phyloP scores from a whole-genome alignment of 177 flowering plant genomes.

The Vitis hybrid region DNA sequence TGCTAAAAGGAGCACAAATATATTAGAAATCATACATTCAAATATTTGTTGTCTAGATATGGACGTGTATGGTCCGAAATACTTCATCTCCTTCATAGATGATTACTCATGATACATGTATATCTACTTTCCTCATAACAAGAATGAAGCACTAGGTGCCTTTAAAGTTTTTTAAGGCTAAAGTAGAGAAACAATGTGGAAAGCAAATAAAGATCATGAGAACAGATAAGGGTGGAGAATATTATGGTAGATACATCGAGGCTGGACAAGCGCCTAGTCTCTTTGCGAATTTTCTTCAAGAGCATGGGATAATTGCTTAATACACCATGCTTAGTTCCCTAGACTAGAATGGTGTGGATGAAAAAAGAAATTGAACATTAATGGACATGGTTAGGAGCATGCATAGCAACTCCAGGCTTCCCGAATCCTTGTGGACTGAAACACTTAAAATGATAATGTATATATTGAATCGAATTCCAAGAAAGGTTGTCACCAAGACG shows the following conservation, averaged over 20 bases:
- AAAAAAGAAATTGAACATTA: accelerated
- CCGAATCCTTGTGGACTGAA: accelerated
- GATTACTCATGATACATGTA: no score
- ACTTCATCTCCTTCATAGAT: no score
- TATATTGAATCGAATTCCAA: no score
- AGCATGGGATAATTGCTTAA: accelerated
- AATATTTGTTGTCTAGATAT: accelerated
- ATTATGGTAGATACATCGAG: no score
- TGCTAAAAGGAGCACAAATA: accelerated
- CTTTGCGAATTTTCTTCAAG: no score
- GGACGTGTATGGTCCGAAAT: no score
- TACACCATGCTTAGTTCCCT: accelerated
- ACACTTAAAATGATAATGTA: accelerated
- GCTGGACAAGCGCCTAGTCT: accelerated
- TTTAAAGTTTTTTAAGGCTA: no score
- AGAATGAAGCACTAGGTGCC: no score
- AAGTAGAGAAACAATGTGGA: no score
- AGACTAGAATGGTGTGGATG: accelerated
- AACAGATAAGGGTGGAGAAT: accelerated
- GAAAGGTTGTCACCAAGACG: accelerated
- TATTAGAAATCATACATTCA: no score
- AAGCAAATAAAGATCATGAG: accelerated
- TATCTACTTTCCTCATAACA: accelerated
- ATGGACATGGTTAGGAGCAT: no score
- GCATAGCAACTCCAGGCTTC: no score